These are phyloP conservation scores for Neonectria faginata DNA, from an alignment of 2,329 filamentous ascomycete genomes.

Conservation along the genomic window DNA sequence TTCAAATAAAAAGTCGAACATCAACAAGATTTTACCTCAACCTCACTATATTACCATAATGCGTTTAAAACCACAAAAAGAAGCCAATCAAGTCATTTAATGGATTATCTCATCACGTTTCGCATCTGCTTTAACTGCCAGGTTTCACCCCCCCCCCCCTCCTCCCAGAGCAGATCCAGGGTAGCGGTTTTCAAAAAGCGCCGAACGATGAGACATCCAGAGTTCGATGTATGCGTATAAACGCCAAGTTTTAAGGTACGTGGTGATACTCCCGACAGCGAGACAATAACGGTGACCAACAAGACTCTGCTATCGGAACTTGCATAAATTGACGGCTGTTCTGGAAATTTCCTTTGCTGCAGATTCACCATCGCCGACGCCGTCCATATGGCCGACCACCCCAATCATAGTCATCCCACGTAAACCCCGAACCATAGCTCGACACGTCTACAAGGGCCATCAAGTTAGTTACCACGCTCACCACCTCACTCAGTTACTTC, in stretches of 20 bases:
- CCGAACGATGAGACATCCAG: background rate
- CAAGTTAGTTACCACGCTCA: conserved; percentile 20
- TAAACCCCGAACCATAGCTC: conserved; percentile 31
- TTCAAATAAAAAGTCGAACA: background rate
- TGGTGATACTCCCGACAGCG: too few species aligned
- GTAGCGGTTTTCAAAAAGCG: background rate
- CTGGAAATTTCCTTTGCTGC: background rate
- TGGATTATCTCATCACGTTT: background rate
- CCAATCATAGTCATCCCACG: background rate
- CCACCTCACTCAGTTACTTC: background rate
- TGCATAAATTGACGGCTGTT: background rate
- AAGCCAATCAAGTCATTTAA: background rate
- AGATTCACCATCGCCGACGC: conserved; percentile 1
- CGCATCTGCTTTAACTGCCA: too few species aligned
- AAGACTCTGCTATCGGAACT: too few species aligned
- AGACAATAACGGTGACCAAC: too few species aligned
- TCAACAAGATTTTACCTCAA: background rate
- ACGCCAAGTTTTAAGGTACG: background rate
- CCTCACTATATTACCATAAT: background rate
- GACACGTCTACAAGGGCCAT: conserved; percentile 18
- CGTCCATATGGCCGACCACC: background rate
- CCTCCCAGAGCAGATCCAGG: background rate
- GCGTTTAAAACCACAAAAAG: background rate
- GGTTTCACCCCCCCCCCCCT: background rate
- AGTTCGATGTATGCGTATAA: background rate